A percentile compares a stretch with the other conserved stretches of the same genome.
Evolutionary conservation across 2,329 filamentous ascomycete species (phyloP).

Genomic region (Cadophora malorum): DNA sequence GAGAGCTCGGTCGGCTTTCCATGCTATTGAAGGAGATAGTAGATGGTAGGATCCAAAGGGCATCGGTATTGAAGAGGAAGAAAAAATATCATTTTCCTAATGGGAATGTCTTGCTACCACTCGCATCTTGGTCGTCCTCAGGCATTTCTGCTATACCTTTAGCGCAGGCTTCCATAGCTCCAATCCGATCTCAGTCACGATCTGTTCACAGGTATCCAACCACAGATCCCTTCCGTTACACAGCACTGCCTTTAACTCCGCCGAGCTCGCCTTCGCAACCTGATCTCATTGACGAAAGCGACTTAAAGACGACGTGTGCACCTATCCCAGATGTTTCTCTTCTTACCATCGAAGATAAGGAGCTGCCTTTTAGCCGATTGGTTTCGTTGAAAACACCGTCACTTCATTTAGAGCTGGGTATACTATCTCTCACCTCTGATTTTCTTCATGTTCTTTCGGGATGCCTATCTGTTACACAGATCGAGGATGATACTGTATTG

Average conservation of each 20-base stretch:
- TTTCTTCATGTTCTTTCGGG: slow-evolving; percentile 28
- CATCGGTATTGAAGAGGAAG: slow-evolving; percentile 23
- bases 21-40: slow-evolving; percentile 28
- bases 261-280: slow-evolving; percentile 24
- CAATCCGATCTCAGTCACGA: slow-evolving; percentile 21
- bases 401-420: slow-evolving; percentile 23
- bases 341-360: slow-evolving; percentile 17
- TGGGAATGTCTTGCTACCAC: slow-evolving; percentile 31
- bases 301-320: slow-evolving; percentile 11
- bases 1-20: slow-evolving; percentile 21
- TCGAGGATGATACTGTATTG: slow-evolving; percentile 5
- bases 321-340: slow-evolving; percentile 18
- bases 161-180: slow-evolving; percentile 28
- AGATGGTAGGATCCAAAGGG: slow-evolving; percentile 25
- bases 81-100: slow-evolving; percentile 27
- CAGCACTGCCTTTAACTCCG: slow-evolving; percentile 27
- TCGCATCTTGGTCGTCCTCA: slow-evolving; percentile 28
- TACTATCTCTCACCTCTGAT: slow-evolving; percentile 29
- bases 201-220: not conserved
- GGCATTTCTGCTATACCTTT: slow-evolving; percentile 22
- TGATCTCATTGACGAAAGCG: slow-evolving; percentile 9
- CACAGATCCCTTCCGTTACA: slow-evolving; percentile 15
- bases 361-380: slow-evolving; percentile 28
- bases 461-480: slow-evolving; percentile 19
- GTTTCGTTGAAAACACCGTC: slow-evolving; percentile 25